A percentile compares a stretch with the other conserved stretches of the same genome.
These are phyloP conservation scores for Kwoniella shandongensis DNA, from an alignment of 768 basidiomycete species.

Conservation along the genomic window DNA sequence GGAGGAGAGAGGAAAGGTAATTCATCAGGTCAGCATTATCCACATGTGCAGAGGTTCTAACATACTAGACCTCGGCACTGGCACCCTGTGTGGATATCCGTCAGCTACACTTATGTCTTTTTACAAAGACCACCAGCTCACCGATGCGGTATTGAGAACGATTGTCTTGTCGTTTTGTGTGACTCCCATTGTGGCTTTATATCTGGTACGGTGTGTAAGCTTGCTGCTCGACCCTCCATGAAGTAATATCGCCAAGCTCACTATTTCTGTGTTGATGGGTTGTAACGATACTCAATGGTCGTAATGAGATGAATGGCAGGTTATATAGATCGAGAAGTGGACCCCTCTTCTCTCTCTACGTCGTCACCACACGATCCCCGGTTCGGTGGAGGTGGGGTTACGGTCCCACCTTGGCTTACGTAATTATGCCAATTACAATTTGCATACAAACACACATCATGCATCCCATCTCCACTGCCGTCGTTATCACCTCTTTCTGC, in stretches of 20 bases:
- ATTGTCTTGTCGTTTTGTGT: constrained; percentile 39
- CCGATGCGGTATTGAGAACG: constrained; percentile 34
- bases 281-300: too few species aligned
- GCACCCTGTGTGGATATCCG: constrained; percentile 22
- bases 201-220: neutral
- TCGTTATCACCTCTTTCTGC: constrained; percentile 13
- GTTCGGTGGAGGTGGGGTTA: too few species aligned
- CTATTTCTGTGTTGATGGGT: too few species aligned
- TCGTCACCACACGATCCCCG: constrained; percentile 8
- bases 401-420: too few species aligned
- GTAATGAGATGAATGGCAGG: too few species aligned
- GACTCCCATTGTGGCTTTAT: constrained; percentile 36
- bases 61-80: constrained; percentile 46
- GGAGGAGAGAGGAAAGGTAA: neutral
- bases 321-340: too few species aligned
- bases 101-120: too few species aligned
- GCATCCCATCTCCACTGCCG: neutral
- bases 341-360: neutral
- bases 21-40: too few species aligned
- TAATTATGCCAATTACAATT: constrained; percentile 6
- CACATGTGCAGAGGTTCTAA: too few species aligned
- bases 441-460: constrained; percentile 5
- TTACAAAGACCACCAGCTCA: constrained; percentile 21
- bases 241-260: neutral
- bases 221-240: neutral